Percentiles rank a stretch among this genome's conserved stretches.
Conservation (phyloP, 257 asterid species). For the Osmanthus fragrans region DNA sequence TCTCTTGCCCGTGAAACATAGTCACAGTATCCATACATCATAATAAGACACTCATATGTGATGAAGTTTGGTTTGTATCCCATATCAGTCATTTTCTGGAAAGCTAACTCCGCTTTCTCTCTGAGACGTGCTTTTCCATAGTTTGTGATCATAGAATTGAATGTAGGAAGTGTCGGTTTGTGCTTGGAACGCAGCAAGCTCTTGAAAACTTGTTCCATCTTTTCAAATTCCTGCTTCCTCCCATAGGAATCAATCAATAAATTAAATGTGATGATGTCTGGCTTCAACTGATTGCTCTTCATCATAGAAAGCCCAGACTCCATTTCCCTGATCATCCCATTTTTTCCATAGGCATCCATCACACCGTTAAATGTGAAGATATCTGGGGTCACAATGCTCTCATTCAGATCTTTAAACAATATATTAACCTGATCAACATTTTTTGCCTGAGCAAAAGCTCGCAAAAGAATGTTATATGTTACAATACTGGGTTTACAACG, state of each 20-base stretch:
- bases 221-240: conserved; percentile 82
- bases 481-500: conserved; percentile 76
- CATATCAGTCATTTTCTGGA: conserved; percentile 68
- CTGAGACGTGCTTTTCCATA: conserved; percentile 89
- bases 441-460: conserved; percentile 85
- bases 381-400: conserved; percentile 68
- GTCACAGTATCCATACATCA: conserved; percentile 83
- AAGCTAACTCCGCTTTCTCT: conserved; percentile 66
- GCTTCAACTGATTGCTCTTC: conserved; percentile 78
- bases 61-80: conserved; percentile 79
- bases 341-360: conserved; percentile 96
- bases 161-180: conserved; percentile 80
- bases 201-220: conserved; percentile 93
- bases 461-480: conserved; percentile 83
- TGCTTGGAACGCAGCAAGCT: conserved; percentile 76
- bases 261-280: conserved; percentile 80
- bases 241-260: conserved; percentile 87
- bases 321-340: conserved; percentile 87
- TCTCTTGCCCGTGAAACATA: conserved; percentile 77
- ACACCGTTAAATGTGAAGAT: conserved; percentile 86
- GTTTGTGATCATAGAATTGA: conserved; percentile 92
- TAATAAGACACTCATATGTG: conserved; percentile 77
- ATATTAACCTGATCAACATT: conserved; percentile 65
- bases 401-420: conserved; percentile 75
- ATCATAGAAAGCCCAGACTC: conserved; percentile 68